Evolutionary conservation across 805 yeast genomes (phyloP).

Genomic region (Ogataea thermomethanolica): DNA sequence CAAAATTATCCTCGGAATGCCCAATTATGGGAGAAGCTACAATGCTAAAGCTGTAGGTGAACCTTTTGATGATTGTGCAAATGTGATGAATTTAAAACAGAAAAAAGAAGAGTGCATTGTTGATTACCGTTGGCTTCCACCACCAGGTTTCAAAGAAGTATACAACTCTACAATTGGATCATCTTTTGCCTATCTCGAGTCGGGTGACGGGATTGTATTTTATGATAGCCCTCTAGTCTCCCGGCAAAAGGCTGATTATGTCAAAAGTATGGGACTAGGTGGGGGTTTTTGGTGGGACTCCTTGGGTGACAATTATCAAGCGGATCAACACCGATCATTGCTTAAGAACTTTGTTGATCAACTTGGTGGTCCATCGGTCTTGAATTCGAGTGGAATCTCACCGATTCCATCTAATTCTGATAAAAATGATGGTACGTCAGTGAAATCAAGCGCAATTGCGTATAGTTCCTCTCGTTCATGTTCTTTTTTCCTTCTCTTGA

Average conservation of each 20-base stretch:
- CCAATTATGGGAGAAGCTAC: constrained; percentile 64
- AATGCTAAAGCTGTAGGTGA: constrained; percentile 12
- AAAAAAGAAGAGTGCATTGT: constrained; percentile 22
- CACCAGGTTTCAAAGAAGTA: constrained; percentile 35
- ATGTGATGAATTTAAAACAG: constrained; percentile 8
- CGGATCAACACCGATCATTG: constrained; percentile 36
- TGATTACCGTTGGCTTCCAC: constrained; percentile 24
- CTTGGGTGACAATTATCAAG: constrained; percentile 55
- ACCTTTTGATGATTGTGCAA: constrained; percentile 23
- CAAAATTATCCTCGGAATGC: constrained; percentile 80
- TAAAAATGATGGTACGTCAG: background rate
- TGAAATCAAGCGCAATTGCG: background rate
- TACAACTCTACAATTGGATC: constrained; percentile 54
- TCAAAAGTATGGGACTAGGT: constrained; percentile 46
- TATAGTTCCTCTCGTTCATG: background rate
- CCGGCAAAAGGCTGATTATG: constrained; percentile 56
- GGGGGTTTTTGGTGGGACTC: constrained; percentile 98
- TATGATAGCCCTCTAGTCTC: constrained; percentile 65
- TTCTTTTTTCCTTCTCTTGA: background rate
- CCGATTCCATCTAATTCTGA: background rate
- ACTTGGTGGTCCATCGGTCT: constrained; percentile 26
- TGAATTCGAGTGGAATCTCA: background rate
- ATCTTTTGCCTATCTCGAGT: constrained; percentile 47
- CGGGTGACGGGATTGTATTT: constrained; percentile 41
- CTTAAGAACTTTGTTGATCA: constrained; percentile 44